Conservation (phyloP, 129 eudicot species). For the Pulicaria dysenterica region DNA sequence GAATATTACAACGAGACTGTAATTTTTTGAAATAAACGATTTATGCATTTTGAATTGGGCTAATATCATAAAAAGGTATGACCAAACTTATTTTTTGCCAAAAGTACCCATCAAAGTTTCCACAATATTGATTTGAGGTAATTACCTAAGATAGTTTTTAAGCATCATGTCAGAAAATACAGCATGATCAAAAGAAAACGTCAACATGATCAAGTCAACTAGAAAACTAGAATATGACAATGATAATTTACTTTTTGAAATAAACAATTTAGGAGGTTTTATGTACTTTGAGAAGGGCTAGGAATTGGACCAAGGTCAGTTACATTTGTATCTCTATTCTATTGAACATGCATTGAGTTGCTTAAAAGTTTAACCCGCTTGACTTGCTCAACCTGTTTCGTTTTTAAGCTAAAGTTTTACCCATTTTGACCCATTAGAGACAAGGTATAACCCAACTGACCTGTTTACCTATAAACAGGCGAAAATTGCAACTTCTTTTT, state of each 20-base stretch:
- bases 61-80: neutral
- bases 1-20: neutral
- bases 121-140: neutral
- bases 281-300: neutral
- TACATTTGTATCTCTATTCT: neutral
- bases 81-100: neutral
- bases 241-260: no score
- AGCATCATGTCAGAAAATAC: neutral
- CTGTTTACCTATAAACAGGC: neutral
- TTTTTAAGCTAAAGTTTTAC: neutral
- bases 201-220: neutral
- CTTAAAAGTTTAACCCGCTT: neutral
- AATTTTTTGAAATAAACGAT: neutral
- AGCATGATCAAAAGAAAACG: neutral
- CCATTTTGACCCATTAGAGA: slow-evolving; percentile 7
- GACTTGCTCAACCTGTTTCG: neutral
- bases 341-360: neutral
- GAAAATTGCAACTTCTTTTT: neutral
- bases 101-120: neutral
- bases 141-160: slow-evolving; percentile 2
- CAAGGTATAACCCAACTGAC: neutral
- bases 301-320: neutral
- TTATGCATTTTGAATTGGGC: slow-evolving; percentile 1
- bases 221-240: no score
- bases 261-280: neutral